Percentiles rank a stretch among this genome's conserved stretches.
phyloP scores from a whole-genome alignment of 371 early-diverging fungal genomes.

The Mortierella sp. region DNA sequence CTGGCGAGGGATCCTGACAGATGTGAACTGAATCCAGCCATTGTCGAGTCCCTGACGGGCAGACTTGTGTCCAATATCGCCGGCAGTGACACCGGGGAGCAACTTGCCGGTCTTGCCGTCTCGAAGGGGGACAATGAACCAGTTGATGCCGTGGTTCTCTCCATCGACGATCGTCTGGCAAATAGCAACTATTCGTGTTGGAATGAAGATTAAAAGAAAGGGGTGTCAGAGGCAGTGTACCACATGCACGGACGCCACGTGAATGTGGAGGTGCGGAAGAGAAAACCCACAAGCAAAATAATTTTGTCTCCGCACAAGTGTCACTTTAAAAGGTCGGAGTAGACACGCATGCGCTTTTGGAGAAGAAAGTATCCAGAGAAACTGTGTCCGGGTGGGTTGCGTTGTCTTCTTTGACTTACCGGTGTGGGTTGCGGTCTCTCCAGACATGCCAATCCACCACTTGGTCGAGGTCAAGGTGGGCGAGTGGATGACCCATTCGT shows the following conservation, averaged over 20 bases:
- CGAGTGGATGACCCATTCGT: conserved; percentile 88
- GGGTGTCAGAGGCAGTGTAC: neutral
- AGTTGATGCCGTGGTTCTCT: conserved; percentile 79
- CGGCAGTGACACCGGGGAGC: conserved; percentile 77
- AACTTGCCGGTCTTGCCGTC: conserved; percentile 77
- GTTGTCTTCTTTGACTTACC: conserved; percentile 31
- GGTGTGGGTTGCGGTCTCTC: conserved; percentile 83
- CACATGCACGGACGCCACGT: neutral
- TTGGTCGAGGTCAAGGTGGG: conserved; percentile 88
- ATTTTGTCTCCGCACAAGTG: neutral
- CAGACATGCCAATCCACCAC: conserved; percentile 96
- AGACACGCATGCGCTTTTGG: neutral
- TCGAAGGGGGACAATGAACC: conserved; percentile 91
- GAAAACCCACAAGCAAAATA: neutral
- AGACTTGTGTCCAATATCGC: conserved; percentile 88
- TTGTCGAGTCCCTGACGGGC: conserved; percentile 91
- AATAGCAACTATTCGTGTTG: conserved; percentile 64
- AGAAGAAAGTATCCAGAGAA: neutral
- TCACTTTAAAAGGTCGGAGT: conserved; percentile 19
- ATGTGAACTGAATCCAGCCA: conserved; percentile 94
- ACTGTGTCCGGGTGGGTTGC: neutral
- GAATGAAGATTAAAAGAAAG: neutral
- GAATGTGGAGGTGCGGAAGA: neutral
- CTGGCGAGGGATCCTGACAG: conserved; percentile 87
- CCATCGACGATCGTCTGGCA: conserved; percentile 75